Base-by-base conservation (phyloP, 116 monocot genomes). In the Iris pallida region DNA sequence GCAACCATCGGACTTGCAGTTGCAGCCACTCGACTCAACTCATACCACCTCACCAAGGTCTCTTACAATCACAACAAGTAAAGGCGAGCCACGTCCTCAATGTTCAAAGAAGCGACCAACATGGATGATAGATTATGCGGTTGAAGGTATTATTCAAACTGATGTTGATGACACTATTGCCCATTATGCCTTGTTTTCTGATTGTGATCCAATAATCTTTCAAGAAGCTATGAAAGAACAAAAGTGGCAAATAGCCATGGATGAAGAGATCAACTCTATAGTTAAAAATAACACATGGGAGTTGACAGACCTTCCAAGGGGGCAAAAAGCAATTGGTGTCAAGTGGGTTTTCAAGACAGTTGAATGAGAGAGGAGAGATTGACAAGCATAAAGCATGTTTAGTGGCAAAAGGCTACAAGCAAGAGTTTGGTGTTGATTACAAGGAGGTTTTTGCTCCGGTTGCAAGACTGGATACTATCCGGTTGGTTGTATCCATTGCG, bases 361-460 rank as follows among this genome's bases (percentile, higher is more conserved):
- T 3, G 7, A 9, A 18, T 47, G 64, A 5, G 13, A 15, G 47
- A 14, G 62, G 62, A 4, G 6, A 4, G 2, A 1, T 62, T 43
- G 14, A 62, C 12, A 62, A 62, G 40, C 42, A 72, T 7, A 71
- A 47, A 16, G 62, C 59, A 5, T 8, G 52, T 4, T 16, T 63
- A 11, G 42, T 72, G 5, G 62, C 14, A 4, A 62, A 53, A 63
- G 72, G 53, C 30, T 30, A 30, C 30, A 30, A 30, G 30, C 30
- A 30, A 30, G 30, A 30, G 30, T 30, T 30, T 30, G 30, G 30
- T 30, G 30, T 30, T 30, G 30, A 30, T 30, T 30, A 30, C 30
- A 30, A 30, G 30, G 30, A 64, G 19, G 19, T 10, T 0, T 64
- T 47, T 45, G 5, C 64, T 11, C 47, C 8, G 4, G 64, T 64